Evolutionary conservation across 148 eudicot genomes (phyloP), one percentile per base, ranked within the genome.

Genomic region (Amaranthus cruentus): DNA sequence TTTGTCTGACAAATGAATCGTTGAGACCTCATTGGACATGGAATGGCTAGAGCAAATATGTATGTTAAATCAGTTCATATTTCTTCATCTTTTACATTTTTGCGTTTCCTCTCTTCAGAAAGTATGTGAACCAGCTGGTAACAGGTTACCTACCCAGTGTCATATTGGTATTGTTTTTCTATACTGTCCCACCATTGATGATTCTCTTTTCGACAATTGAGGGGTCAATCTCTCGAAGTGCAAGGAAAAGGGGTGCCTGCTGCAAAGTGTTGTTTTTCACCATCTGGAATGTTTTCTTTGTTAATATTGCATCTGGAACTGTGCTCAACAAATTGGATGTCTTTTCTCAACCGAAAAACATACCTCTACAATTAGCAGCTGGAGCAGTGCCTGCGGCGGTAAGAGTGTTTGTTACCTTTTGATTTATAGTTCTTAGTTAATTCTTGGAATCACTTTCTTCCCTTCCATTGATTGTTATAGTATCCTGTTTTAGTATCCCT

Each of bases 61-160:
- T 28, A n/a, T 38, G 51, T 7, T 28, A n/a, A 44, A 49, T 46
- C 13, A 18, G 13, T 55, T 63, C 47, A 55, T 73, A 10, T 63
- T 42, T 49, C 44, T 7, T 43, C 62, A 38, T 69, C 9, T 3
- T 55, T 28, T 69, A 11, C 68, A 67, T 51, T 72, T 59, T 58
- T 53, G 55, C 15, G 61, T 69, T 79, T 76, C 71, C 54, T 69
- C 71, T 56, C 74, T 14, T 76, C 88, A 94, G 98, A 82, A 86
- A 71, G 61, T 73, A 79, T 47, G 74, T 87, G 73, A 79, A 58
- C 21, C 82, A 83, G 64, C 47, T 96, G 76, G 84, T 87, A 13
- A 92, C 95, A 3, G 99, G 99, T 80, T 96, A 96, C 81, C 87
- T 96, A 15, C 99, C 97, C 47, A 88, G 97, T 85, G 90, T 85